Evolutionary conservation across 495 filamentous ascomycete genomes (phyloP), one percentile per base, ranked within the genome.

Genomic region (Xylaria telfairii): DNA sequence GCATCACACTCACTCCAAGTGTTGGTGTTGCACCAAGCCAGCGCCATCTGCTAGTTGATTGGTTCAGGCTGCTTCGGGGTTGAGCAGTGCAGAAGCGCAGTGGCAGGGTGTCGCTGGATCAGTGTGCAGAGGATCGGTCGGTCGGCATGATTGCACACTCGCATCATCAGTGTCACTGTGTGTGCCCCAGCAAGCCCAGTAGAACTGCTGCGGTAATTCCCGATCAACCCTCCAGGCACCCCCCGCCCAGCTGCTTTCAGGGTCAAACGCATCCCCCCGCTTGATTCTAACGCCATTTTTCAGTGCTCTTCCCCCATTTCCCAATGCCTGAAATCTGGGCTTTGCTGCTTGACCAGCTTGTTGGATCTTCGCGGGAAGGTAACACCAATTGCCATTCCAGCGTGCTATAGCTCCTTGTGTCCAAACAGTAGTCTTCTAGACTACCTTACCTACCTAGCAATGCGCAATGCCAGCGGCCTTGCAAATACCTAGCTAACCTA

Each of bases 231-330:
- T 24, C 61, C 26, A 70, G 68, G 47, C 51, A 13, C 56, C 64
- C 65, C 59, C 63, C 67, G 71, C 73, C 72, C 51, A 69, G 13
- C 49, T 72, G 67, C 69, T 76, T 76, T 78, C 74, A 76, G 74
- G 76, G 76, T 78, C 76, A 78, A 78, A 76, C 74, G 71, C 65
- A 78, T 70, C 62, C 76, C 76, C 74, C 74, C 69, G 68, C 72
- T 34, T 60, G 66, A 65, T 57, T 59, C 70, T 42, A 68, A 63
- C 51, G 41, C 70, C 57, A 3, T 34, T 70, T 70, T 65, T 70
- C 68, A 70, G 68, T 49, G 68, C 60, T 65, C 68, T 70, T 65
- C 49, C 46, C 56, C 57, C 60, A 42, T 63, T n/a, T 54, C 37
- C 47, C 44, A 41, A 39, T 41, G 54, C 66, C 67, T 69, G 56